Evolutionary conservation across 768 basidiomycete species (phyloP).

Genomic region (Podaxis sp.): DNA sequence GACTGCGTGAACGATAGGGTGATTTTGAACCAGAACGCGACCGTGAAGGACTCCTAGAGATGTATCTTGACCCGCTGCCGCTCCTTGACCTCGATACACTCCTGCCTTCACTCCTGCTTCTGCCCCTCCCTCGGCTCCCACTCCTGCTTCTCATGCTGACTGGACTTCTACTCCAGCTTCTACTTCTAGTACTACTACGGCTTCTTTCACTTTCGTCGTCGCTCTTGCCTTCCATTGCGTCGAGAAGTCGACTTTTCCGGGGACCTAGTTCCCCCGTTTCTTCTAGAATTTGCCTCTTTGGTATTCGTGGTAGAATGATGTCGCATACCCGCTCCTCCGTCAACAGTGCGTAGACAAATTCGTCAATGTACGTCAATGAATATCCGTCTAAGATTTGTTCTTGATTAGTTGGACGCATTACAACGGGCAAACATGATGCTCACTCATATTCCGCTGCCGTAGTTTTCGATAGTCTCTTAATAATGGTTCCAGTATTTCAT

Average conservation of each 20-base stretch:
- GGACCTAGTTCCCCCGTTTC: slow-evolving; percentile 89
- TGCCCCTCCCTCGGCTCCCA: slow-evolving; percentile 29
- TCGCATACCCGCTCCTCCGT: slow-evolving; percentile 94
- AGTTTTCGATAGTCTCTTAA: slow-evolving; percentile 94
- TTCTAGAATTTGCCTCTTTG: slow-evolving; percentile 84
- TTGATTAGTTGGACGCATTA: slow-evolving; percentile 3
- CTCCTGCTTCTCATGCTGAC: slow-evolving; percentile 12
- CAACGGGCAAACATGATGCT: slow-evolving; percentile 22
- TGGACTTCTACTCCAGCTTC: slow-evolving; percentile 19
- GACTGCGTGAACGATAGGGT: slow-evolving; percentile 47
- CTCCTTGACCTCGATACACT: slow-evolving; percentile 25
- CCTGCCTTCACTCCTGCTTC: slow-evolving; percentile 29
- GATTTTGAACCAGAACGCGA: slow-evolving; percentile 46
- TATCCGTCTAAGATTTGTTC: slow-evolving; percentile 66
- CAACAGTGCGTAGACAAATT: slow-evolving; percentile 83
- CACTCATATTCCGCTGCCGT: slow-evolving; percentile 77
- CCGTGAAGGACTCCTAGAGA: slow-evolving; percentile 64
- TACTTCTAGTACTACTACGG: slow-evolving; percentile 31
- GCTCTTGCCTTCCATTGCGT: slow-evolving; percentile 79
- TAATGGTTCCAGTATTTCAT: slow-evolving; percentile 90
- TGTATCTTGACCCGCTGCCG: slow-evolving; percentile 49
- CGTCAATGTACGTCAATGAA: slow-evolving; percentile 84
- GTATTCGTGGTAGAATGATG: slow-evolving; percentile 89
- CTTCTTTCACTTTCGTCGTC: slow-evolving; percentile 48
- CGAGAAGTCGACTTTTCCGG: slow-evolving; percentile 81